A percentile compares a stretch with the other conserved stretches of the same genome.
These are phyloP conservation scores for Rhododendron mucronatum DNA, from an alignment of 148 eudicot species.

Conservation along the genomic window DNA sequence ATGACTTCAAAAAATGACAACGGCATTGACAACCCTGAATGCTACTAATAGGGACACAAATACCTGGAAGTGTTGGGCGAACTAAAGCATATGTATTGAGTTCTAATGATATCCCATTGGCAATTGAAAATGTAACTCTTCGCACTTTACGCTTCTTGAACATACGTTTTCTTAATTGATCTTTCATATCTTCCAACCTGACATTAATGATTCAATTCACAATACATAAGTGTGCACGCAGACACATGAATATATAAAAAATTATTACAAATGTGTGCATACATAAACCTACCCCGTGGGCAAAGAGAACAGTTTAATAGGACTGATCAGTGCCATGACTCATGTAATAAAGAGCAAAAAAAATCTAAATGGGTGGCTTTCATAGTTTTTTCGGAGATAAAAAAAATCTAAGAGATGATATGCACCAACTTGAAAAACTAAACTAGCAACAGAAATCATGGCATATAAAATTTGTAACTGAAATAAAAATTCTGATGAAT, in stretches of 20 bases:
- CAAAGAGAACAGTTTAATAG: neutral
- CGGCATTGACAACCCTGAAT: too few relatives aligned
- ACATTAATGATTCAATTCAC: neutral
- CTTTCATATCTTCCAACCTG: constrained; percentile 83
- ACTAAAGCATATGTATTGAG: constrained; percentile 85
- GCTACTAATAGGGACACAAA: constrained; percentile 8
- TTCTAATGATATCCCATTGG: constrained; percentile 73
- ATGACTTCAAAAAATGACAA: neutral
- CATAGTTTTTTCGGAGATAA: neutral
- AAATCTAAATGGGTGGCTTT: neutral
- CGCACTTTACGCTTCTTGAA: constrained; percentile 90
- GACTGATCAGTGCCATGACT: neutral
- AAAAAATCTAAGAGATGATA: neutral
- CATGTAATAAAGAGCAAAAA: neutral
- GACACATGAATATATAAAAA: neutral
- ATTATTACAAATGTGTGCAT: neutral
- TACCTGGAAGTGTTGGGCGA: constrained; percentile 90
- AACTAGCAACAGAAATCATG: neutral
- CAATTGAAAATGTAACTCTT: constrained; percentile 63
- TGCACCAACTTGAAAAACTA: neutral
- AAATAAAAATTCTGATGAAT: neutral
- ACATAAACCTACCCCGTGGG: neutral
- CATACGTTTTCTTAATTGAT: constrained; percentile 79
- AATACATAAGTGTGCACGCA: neutral
- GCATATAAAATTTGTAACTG: neutral